Evolutionary conservation across 2,329 filamentous ascomycete species (phyloP).

Genomic region (Moelleriella libera): DNA sequence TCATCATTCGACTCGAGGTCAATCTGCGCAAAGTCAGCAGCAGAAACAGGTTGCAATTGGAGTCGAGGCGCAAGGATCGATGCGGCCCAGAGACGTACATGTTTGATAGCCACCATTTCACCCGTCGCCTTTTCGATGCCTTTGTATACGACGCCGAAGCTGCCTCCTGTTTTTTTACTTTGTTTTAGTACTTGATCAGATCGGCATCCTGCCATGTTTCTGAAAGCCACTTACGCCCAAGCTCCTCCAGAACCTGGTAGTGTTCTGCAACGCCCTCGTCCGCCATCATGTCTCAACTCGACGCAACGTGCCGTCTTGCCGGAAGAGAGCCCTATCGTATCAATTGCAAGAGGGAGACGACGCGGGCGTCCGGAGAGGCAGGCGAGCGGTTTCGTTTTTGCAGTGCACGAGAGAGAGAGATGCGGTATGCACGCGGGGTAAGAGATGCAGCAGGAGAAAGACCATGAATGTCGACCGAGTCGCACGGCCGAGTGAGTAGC

Average conservation of each 20-base stretch:
- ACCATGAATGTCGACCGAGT: background rate
- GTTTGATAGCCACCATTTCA: conserved; percentile 91
- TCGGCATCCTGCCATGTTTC: background rate
- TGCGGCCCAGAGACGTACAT: conserved; percentile 43
- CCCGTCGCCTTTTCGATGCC: conserved; percentile 83
- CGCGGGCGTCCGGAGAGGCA: too few relatives aligned
- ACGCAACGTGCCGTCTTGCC: conserved; percentile 7
- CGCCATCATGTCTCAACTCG: conserved; percentile 28
- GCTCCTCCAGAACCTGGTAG: conserved; percentile 91
- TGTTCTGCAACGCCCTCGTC: conserved; percentile 62
- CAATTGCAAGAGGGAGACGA: too few relatives aligned
- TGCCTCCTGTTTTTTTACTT: conserved; percentile 49
- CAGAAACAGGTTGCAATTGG: too few relatives aligned
- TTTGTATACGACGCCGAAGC: conserved; percentile 95
- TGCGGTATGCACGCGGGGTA: too few relatives aligned
- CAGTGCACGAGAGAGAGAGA: too few relatives aligned
- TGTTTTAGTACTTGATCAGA: background rate
- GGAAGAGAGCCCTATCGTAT: background rate
- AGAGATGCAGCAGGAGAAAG: too few relatives aligned
- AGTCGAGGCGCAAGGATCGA: too few relatives aligned
- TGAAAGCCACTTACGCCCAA: conserved; percentile 58
- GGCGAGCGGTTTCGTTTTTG: too few relatives aligned
- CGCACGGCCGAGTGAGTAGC: background rate
- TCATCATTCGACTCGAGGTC: conserved; percentile 98
- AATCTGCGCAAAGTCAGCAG: conserved; percentile 43